Evolutionary conservation across 2,329 filamentous ascomycete species (phyloP), one percentile per base, ranked within the genome.

Genomic region (Seiridium unicorne): DNA sequence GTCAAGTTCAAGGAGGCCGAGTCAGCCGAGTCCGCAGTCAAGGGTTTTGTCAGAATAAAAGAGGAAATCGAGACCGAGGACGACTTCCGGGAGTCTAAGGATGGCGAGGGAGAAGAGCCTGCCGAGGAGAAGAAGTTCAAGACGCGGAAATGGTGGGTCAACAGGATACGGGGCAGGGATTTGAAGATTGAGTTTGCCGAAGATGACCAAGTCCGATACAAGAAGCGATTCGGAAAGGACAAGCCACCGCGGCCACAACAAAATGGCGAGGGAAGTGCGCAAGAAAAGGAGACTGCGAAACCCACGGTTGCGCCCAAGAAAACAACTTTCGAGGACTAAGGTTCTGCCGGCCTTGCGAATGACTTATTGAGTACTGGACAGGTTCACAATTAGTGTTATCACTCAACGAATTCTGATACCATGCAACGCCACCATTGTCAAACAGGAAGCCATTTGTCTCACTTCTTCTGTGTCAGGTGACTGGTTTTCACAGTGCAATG

Each of bases 141-240:
- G 75, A 86, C 76, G 68, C 79, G 83, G 65, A 89, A 89, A 74
- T 91, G 93, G 83, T 96, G 92, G 84, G 89, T 97, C 65, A 96
- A 96, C 77, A 85, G 88, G 68, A 83, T 97, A 59, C 81, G 90
- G 56, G 93, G 93, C 35, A 86, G 95, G 36, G 84, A 88, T 64
- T 81, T 99, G 66, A 91, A 94, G 72, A 88, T 95, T 73, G 94
- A 99, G 74, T 93, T 94, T 69, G 95, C 95, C 26, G 95, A 99
- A 77, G 95, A 98, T 74, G 87, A 93, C 61, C 88, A 92, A 67
- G 86, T 87, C 40, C 82, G 95, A 60, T 99, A 99, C 76, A 94
- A 94, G 80, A 99, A 98, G 82, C 87, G 95, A 1, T 98, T 90
- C 71, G 90, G 92, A 64, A 94, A 93, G 74, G 89, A 89, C 46